A percentile compares a stretch with the other conserved stretches of the same genome.
These are phyloP conservation scores for Gomphus bonarii DNA, from an alignment of 1,284 basidiomycete genomes.

Conservation along the genomic window DNA sequence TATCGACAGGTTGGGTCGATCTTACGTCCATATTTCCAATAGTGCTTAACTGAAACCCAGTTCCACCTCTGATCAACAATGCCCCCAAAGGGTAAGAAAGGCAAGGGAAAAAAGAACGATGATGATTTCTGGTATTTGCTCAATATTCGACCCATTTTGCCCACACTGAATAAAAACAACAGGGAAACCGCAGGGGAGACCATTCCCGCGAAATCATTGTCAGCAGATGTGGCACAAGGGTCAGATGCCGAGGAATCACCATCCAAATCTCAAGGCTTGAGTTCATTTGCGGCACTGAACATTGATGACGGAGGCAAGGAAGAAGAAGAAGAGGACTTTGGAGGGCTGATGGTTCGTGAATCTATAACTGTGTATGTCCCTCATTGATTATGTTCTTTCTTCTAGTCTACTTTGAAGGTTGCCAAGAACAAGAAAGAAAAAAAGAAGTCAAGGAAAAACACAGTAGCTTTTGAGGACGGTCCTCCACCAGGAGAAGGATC, in stretches of 20 bases:
- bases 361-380: neutral
- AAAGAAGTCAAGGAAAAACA: slow-evolving; percentile 43
- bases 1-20: neutral
- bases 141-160: slow-evolving; percentile 6
- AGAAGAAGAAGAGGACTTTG: slow-evolving; percentile 66
- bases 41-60: too few species aligned
- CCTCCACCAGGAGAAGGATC: slow-evolving; percentile 25
- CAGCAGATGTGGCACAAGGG: slow-evolving; percentile 26
- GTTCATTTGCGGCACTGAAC: slow-evolving; percentile 43
- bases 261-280: slow-evolving; percentile 28
- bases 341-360: slow-evolving; percentile 71
- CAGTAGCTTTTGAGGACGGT: slow-evolving; percentile 26
- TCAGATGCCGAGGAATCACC: slow-evolving; percentile 31
- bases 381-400: neutral
- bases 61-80: slow-evolving; percentile 29
- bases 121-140: slow-evolving; percentile 70
- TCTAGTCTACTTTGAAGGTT: slow-evolving; percentile 49
- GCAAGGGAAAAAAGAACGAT: slow-evolving; percentile 54
- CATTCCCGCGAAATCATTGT: slow-evolving; percentile 34
- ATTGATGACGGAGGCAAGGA: slow-evolving; percentile 39
- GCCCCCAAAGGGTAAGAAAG: slow-evolving; percentile 85
- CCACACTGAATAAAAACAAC: slow-evolving; percentile 13
- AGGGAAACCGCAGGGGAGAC: slow-evolving; percentile 65
- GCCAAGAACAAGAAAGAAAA: slow-evolving; percentile 58
- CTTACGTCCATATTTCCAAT: neutral